These are phyloP conservation scores for Ailanthus altissimus DNA, from an alignment of 345 rosid species.

Conservation along the genomic window DNA sequence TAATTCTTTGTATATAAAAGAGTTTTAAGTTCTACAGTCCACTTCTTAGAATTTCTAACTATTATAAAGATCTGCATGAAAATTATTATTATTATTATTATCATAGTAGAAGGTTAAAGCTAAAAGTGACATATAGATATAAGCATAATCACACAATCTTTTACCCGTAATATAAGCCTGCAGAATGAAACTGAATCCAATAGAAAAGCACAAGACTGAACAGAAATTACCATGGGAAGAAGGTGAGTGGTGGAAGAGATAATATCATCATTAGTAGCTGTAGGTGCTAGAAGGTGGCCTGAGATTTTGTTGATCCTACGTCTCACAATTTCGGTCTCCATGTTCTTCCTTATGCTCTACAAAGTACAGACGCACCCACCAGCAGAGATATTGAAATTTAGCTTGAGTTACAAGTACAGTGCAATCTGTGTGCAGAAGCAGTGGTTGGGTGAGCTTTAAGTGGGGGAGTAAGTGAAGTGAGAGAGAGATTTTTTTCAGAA, in stretches of 20 bases:
- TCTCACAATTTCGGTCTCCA: constrained; percentile 61
- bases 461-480: neutral
- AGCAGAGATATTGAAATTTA: neutral
- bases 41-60: too few relatives aligned
- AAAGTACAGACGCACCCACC: neutral
- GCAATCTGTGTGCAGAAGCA: too few relatives aligned
- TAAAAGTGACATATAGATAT: too few relatives aligned
- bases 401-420: neutral
- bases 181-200: neutral
- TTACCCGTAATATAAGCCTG: too few relatives aligned
- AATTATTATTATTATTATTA: too few relatives aligned
- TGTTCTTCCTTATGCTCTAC: constrained; percentile 14
- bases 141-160: too few relatives aligned
- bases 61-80: too few relatives aligned
- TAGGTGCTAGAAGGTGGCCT: constrained; percentile 50
- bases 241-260: constrained; percentile 43
- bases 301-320: constrained; percentile 68
- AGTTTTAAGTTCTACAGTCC: too few relatives aligned
- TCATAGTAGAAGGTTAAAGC: too few relatives aligned
- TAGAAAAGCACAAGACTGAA: neutral
- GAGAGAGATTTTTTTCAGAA: neutral
- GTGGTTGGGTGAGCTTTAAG: neutral
- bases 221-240: constrained; percentile 57
- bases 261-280: constrained; percentile 33
- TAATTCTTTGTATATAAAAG: too few relatives aligned